These are phyloP conservation scores for Thielaviopsis ethacetica DNA, from an alignment of 2,329 filamentous ascomycete genomes.

Conservation along the genomic window DNA sequence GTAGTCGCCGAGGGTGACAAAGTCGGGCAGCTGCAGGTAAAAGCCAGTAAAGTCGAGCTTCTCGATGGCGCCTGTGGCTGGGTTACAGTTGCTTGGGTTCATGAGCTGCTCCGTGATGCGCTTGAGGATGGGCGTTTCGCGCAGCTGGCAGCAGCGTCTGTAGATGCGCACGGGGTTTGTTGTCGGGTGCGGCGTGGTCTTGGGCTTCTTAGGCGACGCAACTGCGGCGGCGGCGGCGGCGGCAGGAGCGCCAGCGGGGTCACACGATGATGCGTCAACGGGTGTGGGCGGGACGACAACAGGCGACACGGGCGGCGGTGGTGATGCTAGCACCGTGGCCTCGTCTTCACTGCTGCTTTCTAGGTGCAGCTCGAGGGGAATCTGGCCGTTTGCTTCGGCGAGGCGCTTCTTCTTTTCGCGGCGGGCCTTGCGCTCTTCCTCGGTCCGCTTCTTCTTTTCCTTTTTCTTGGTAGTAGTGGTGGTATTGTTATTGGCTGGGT, in stretches of 20 bases:
- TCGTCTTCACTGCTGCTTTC: conserved; percentile 24
- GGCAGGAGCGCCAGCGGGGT: background rate
- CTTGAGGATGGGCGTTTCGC: conserved; percentile 83
- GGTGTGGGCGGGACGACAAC: background rate
- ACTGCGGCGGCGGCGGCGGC: conserved; percentile 14
- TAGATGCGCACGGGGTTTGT: conserved; percentile 89
- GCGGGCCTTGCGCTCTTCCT: conserved; percentile 79
- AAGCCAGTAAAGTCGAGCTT: conserved; percentile 76
- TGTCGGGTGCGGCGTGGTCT: conserved; percentile 40
- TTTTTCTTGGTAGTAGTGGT: no score
- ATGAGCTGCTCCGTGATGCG: conserved; percentile 80
- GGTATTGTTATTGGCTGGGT: conserved; percentile 27
- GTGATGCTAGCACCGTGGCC: conserved; percentile 11
- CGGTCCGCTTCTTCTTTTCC: conserved; percentile 90
- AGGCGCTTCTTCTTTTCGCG: conserved; percentile 76
- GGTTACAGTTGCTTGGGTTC: conserved; percentile 47
- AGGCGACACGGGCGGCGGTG: background rate
- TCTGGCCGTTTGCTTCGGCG: conserved; percentile 72
- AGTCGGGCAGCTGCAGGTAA: conserved; percentile 65
- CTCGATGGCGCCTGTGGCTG: conserved; percentile 58
- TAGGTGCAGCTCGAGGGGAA: conserved; percentile 67
- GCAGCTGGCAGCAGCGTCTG: conserved; percentile 78
- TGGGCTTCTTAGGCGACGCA: conserved; percentile 32
- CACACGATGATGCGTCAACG: background rate
- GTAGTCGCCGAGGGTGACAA: conserved; percentile 82